Evolutionary conservation across 139 green algal genomes (phyloP).

Genomic region (Coccomyxa sp.): DNA sequence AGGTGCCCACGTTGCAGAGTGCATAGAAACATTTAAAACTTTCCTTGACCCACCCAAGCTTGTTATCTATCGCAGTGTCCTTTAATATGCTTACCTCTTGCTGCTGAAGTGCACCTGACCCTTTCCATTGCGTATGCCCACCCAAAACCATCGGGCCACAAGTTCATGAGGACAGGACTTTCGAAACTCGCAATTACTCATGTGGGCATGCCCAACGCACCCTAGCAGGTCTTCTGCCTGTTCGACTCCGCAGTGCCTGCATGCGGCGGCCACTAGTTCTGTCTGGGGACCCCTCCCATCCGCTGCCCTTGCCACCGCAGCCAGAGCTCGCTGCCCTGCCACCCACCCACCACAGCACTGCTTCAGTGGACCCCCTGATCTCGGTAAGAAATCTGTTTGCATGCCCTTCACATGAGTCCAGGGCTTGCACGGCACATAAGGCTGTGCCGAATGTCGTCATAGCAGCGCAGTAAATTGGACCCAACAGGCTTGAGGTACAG

Average conservation of each 20-base stretch:
- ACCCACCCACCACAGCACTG: background rate
- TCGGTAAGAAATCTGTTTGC: too few relatives aligned
- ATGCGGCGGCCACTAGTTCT: background rate
- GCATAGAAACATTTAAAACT: background rate
- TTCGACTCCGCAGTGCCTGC: background rate
- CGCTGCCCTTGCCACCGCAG: constrained; percentile 6
- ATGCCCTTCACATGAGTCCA: too few relatives aligned
- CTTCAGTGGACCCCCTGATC: too few relatives aligned
- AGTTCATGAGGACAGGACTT: background rate
- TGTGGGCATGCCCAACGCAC: background rate
- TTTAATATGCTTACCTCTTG: too few relatives aligned
- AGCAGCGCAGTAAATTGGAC: too few relatives aligned
- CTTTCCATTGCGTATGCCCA: background rate
- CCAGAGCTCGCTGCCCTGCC: constrained; percentile 8
- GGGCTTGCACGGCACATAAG: too few relatives aligned
- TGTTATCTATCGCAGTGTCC: too few relatives aligned
- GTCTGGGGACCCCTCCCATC: constrained; percentile 12
- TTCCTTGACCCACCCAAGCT: too few relatives aligned
- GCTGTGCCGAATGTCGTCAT: too few relatives aligned
- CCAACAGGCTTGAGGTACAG: too few relatives aligned
- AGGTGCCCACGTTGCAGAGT: background rate
- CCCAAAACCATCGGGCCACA: too few relatives aligned
- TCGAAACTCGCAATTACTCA: background rate
- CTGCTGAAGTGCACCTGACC: too few relatives aligned
- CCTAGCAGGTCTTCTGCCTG: constrained; percentile 8